phyloP scores from a whole-genome alignment of 1,284 basidiomycete species.

The Cryptococcus wingfieldii region DNA sequence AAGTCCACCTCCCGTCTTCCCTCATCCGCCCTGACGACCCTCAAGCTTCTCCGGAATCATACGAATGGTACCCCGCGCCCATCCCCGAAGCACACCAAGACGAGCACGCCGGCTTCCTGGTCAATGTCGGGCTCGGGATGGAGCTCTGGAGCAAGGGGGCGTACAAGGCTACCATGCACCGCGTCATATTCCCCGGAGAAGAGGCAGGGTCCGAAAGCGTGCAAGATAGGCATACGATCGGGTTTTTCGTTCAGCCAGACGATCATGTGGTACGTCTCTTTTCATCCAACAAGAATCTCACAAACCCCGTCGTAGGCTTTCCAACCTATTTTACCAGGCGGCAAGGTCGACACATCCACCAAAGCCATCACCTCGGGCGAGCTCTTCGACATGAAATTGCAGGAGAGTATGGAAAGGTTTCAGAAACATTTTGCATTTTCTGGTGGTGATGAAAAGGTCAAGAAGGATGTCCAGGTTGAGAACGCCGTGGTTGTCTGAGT shows the following conservation, averaged over 20 bases:
- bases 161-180: slow-evolving; percentile 21
- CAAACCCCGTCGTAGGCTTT: slow-evolving; percentile 6
- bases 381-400: slow-evolving; percentile 22
- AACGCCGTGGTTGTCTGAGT: too few species aligned
- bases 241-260: slow-evolving; percentile 26
- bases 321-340: slow-evolving; percentile 20
- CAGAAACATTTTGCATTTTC: not conserved
- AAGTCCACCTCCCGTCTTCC: slow-evolving; percentile 18
- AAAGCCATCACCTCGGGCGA: slow-evolving; percentile 24
- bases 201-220: not conserved
- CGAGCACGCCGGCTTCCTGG: slow-evolving; percentile 15
- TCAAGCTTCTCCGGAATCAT: not conserved
- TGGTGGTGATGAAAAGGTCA: not conserved
- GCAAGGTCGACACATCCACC: slow-evolving; percentile 15
- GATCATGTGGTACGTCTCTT: slow-evolving; percentile 20
- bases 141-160: slow-evolving; percentile 24
- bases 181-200: slow-evolving; percentile 18
- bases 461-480: too few species aligned
- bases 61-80: slow-evolving; percentile 20
- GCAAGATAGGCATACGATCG: slow-evolving; percentile 15
- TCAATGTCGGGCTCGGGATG: slow-evolving; percentile 26
- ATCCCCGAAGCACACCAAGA: slow-evolving; percentile 11
- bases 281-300: not conserved
- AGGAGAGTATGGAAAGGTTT: slow-evolving; percentile 22
- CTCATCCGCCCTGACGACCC: not conserved